Evolutionary conservation across 73 alveolate species (phyloP), one percentile per base, ranked within the genome.

Genomic region (Paramecium biaurelia): DNA sequence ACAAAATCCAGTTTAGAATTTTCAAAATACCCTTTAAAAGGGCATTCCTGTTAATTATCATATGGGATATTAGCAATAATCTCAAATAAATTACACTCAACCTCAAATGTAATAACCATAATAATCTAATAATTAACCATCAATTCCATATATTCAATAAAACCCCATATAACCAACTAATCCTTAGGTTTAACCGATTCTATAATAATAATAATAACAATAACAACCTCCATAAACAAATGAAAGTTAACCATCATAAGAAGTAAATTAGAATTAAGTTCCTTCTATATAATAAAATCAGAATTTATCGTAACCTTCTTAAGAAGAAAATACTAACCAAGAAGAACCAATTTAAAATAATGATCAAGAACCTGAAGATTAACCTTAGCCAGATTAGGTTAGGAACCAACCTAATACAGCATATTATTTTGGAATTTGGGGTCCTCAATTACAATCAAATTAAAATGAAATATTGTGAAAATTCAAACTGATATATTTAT

Each of bases 341-440:
- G n/a, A 53, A 53, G 5, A 1, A 15, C 68, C 26, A 4, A 18
- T 23, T n/a, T 53, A 53, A 53, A 53, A 53, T 53, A 21, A 53
- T 18, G 68, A 53, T 18, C 6, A 18, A 53, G 30, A 0, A 53
- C 68, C 34, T 18, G n/a, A 53, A 63, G 5, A 63, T 26, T 11
- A 41, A 18, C 56, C 32, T 26, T 45, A 79, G 18, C 35, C 76
- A 0, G 45, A 79, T 30, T 43, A 79, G 3, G 41, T 41, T 43
- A 30, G 56, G 24, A 43, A 79, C 38, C 32, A 47, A 47, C 90
- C 90, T 0, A 79, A 79, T 79, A 24, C 45, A 45, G 90, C 90
- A 1, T 79, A 43, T 79, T 79, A 79, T 20, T 79, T 37, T 42
- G 90, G 90, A 5, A 43, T 43, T 24, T 79, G 90, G 90, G 90